Base-by-base conservation (phyloP, 305 asterid species). In the Fraxinus angustifolia region DNA sequence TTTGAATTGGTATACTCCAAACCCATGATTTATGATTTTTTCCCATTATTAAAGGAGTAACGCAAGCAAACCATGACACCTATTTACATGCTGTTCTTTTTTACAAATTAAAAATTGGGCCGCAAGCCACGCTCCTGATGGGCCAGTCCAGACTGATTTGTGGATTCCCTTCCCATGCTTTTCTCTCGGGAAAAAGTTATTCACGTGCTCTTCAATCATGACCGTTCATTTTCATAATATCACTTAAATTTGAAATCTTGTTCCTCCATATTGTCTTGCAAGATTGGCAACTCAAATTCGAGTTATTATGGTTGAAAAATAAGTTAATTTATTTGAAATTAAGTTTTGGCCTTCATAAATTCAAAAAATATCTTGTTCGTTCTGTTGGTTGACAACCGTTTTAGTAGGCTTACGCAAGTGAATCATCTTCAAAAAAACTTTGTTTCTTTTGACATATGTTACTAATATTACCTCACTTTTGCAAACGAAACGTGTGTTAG, bases 181-280 rank as follows among this genome's bases (percentile, higher is more conserved):
- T 78, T 75, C 74, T 17, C 58, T 73, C n/a, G 68, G 73, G 72
- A 71, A 77, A 70, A 56, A 2, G 73, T 3, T 75, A 60, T 77
- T 72, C 84, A 78, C 36, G 78, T 78, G 70, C 78, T 12, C 26
- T 74, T 65, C 26, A 84, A 74, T 79, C 17, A 53, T 83, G 53
- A 26, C 80, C 65, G 36, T 74, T 60, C 65, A 16, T 56, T 53
- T 70, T 31, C 31, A 23, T 26, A 21, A 31, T 19, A 8, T 17
- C 80, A 14, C 19, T 28, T 30, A 35, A 35, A 11, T 17, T 11
- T 28, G 42, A n/a, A 23, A 67, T 8, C 36, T 28, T 4, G 19
- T 26, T 67, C 31, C 17, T 67, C 36, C 8, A 10, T 0, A 1
- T 26, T 67, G 35, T 28, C 73, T 23, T 10, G 73, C 73, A 23